A percentile compares a stretch with the other conserved stretches of the same genome.
These are phyloP conservation scores for Mentha longifolia DNA, from an alignment of 257 asterid genomes.

Conservation along the genomic window DNA sequence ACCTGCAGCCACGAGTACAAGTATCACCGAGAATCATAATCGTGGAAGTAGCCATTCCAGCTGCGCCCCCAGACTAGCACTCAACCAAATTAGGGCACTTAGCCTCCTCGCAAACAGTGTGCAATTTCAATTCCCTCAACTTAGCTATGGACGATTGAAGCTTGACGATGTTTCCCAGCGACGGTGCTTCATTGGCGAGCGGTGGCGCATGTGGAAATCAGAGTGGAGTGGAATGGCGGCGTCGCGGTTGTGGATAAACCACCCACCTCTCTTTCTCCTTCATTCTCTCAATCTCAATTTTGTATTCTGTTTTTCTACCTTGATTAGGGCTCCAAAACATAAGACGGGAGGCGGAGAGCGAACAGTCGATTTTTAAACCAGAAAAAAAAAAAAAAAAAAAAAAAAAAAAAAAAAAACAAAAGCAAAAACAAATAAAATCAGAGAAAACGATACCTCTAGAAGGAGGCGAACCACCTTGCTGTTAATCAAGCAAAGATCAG, in stretches of 20 bases:
- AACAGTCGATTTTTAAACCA: no score
- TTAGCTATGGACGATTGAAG: conserved; percentile 74
- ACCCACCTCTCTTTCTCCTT: no score
- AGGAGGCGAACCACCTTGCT: no score
- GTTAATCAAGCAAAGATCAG: no score
- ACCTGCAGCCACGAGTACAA: conserved; percentile 97
- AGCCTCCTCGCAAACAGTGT: conserved; percentile 98
- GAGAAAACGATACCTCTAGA: no score
- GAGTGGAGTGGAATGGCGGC: conserved; percentile 41
- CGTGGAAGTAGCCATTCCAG: conserved; percentile 98
- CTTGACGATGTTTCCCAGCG: conserved; percentile 55
- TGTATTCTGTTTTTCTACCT: no score
- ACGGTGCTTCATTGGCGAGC: conserved; percentile 77
- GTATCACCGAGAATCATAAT: conserved; percentile 98
- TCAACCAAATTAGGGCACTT: conserved; percentile 98
- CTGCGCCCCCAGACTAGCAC: conserved; percentile 99
- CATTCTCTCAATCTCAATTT: no score
- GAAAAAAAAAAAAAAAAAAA: no score
- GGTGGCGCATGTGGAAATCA: conserved; percentile 59
- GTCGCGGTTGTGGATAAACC: conserved; percentile 51
- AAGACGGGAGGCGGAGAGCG: no score
- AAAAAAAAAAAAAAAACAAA: no score
- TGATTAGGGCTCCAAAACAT: no score
- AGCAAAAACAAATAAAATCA: no score
- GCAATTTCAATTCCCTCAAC: conserved; percentile 88